Evolutionary conservation across 305 asterid genomes (phyloP), one percentile per base, ranked within the genome.

Genomic region (Fraxinus platypoda): DNA sequence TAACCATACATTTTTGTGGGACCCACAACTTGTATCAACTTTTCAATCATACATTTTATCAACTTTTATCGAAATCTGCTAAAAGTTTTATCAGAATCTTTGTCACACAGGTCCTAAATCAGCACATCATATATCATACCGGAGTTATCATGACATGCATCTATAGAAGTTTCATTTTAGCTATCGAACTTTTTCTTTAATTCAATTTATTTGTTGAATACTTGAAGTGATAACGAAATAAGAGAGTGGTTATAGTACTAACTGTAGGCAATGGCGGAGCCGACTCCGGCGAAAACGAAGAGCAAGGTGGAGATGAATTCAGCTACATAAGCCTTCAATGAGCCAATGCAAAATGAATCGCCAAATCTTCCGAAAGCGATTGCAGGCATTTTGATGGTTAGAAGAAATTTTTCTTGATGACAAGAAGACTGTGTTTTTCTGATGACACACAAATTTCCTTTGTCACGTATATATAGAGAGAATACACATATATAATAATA

Each of bases 271-370:
- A 94, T 92, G 93, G 97, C 97, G 57, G 98, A 94, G 80, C 98
- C 98, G 85, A 93, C 98, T 66, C 98, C 97, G 74, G 97, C 98
- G 83, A 94, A 93, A 86, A 94, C 90, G 85, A 94, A 94, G 83
- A 94, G 92, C 87, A 92, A 68, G 68, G 98, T 94, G 91, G 98
- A 94, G 90, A 92, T 94, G 92, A 94, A 94, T 86, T 94, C 98
- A 21, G 98, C 97, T 52, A 94, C 38, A 86, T 93, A 94, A 6
- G 98, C 97, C 91, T 88, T 93, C 17, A 92, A 28, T 0, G 98
- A 90, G 77, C 73, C 90, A 15, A 81, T n/a, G 83, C 94, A 38
- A 86, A 93, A 89, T 1, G 97, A 94, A 86, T 93, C 98, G 80
- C 88, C 93, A 54, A 90, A 54, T 21, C 98, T 85, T 64, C 98